phyloP scores from a whole-genome alignment of 2,329 filamentous ascomycete species.

The Pyrenochaeta sp. region DNA sequence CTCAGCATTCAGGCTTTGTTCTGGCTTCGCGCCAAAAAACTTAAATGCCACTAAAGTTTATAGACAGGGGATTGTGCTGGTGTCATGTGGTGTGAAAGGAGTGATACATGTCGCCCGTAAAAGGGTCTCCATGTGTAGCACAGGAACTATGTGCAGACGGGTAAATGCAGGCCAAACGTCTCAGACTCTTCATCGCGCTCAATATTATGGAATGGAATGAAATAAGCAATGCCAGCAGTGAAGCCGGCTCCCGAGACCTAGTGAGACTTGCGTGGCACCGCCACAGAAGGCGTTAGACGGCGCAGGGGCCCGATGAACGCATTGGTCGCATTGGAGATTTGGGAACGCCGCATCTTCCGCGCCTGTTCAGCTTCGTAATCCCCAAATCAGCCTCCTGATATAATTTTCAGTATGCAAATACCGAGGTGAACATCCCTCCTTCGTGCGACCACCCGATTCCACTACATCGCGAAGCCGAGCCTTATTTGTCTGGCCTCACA shows the following conservation, averaged over 20 bases:
- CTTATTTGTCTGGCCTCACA: conserved; percentile 3
- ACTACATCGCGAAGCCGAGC: background rate
- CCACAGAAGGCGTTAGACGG: conserved; percentile 28
- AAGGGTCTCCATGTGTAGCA: background rate
- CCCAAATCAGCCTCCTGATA: background rate
- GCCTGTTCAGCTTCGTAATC: conserved; percentile 17
- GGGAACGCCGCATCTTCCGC: conserved; percentile 26
- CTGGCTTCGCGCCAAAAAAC: no score
- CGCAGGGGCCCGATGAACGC: conserved; percentile 23
- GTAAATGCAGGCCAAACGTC: no score
- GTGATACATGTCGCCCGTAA: background rate
- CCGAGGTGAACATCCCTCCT: background rate
- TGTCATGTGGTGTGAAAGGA: no score
- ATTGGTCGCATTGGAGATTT: conserved; percentile 27
- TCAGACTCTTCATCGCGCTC: background rate
- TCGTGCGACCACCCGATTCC: background rate
- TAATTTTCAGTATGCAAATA: conserved; percentile 21
- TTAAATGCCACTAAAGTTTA: no score
- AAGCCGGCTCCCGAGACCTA: conserved; percentile 1
- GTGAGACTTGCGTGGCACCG: conserved; percentile 21
- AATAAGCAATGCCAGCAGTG: background rate
- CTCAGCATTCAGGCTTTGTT: no score
- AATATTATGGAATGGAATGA: background rate
- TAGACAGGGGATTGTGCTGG: no score
- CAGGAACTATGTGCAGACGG: no score